phyloP scores from a whole-genome alignment of 2,329 filamentous ascomycete genomes.

The Lachnellula suecica region DNA sequence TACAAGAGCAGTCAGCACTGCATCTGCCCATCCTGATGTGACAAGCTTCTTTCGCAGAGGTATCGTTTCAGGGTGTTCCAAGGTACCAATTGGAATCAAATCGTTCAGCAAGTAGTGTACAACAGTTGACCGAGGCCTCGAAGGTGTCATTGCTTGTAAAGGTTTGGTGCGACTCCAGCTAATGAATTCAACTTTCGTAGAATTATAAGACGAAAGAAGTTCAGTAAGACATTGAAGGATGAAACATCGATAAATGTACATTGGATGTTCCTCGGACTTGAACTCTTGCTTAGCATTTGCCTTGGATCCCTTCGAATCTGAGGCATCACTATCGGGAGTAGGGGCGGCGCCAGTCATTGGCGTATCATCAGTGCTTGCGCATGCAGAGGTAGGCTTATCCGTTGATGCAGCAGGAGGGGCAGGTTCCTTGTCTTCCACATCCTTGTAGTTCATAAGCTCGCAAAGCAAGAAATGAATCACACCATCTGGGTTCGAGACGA shows the following conservation, averaged over 20 bases:
- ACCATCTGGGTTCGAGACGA: constrained; percentile 90
- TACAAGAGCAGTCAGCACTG: constrained; percentile 82
- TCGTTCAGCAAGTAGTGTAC: constrained; percentile 91
- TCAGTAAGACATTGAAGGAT: constrained; percentile 89
- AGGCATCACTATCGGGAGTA: constrained; percentile 33
- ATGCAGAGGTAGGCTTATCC: constrained; percentile 15
- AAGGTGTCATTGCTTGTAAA: constrained; percentile 76
- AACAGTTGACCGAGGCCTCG: constrained; percentile 89
- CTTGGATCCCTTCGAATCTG: constrained; percentile 40
- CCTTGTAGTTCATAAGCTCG: constrained; percentile 86
- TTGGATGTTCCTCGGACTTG: constrained; percentile 90
- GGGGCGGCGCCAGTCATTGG: constrained; percentile 22
- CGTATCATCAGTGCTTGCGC: constrained; percentile 24
- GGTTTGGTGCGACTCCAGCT: constrained; percentile 81
- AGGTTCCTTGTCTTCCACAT: constrained; percentile 82
- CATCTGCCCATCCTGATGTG: constrained; percentile 83
- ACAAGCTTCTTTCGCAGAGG: constrained; percentile 79
- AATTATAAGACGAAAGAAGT: constrained; percentile 86
- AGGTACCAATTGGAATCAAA: constrained; percentile 63
- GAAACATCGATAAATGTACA: constrained; percentile 96
- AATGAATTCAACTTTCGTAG: constrained; percentile 97
- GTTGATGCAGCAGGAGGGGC: constrained; percentile 26
- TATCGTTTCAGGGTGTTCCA: constrained; percentile 72
- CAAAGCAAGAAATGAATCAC: constrained; percentile 93
- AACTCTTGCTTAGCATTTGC: constrained; percentile 73